These are phyloP conservation scores for Rosa hybrid DNA, from an alignment of 331 rosid species.

Conservation along the genomic window DNA sequence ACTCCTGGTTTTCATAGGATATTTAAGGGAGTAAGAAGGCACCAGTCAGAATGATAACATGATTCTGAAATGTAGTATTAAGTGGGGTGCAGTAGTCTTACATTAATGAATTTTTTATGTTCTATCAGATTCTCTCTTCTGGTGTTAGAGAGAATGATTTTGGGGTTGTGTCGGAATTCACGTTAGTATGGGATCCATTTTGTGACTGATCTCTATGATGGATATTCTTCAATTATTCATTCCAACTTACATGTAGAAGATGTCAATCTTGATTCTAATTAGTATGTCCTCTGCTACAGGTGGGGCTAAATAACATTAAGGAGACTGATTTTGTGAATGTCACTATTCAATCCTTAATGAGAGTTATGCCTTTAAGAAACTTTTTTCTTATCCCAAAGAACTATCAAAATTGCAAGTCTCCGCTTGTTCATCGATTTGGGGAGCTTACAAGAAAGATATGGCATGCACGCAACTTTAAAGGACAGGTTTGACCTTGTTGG, in stretches of 20 bases:
- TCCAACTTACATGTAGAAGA: background rate
- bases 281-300: constrained; percentile 41
- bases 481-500: constrained; percentile 51
- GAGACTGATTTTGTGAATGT: constrained; percentile 89
- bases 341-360: constrained; percentile 72
- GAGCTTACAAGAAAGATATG: constrained; percentile 97
- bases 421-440: constrained; percentile 84
- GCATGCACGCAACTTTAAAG: constrained; percentile 95
- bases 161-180: background rate
- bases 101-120: background rate
- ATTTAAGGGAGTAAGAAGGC: background rate
- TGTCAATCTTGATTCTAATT: constrained; percentile 23
- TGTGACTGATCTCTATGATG: background rate
- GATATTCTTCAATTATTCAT: background rate
- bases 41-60: background rate
- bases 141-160: background rate
- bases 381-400: constrained; percentile 90
- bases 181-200: background rate
- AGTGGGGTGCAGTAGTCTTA: background rate
- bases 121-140: background rate
- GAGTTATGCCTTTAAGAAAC: constrained; percentile 90
- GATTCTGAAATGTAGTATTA: background rate
- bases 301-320: constrained; percentile 94
- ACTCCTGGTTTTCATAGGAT: background rate
- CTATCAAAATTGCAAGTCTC: constrained; percentile 80